Base-by-base conservation (phyloP, 139 green algal species). In the Pleodorina starrii region DNA sequence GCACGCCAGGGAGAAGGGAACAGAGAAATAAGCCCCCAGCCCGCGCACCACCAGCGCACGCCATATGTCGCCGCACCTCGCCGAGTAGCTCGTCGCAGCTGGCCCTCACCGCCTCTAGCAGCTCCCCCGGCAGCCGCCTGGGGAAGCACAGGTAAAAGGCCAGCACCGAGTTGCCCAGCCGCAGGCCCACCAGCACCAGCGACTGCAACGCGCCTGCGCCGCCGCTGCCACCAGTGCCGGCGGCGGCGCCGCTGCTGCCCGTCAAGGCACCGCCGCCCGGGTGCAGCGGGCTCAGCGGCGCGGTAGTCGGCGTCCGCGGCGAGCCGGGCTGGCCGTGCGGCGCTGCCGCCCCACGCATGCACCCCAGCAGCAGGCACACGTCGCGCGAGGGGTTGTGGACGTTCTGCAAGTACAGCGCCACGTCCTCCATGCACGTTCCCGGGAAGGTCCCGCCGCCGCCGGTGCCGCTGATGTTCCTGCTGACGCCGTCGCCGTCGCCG, bases 311-410 rank as follows among this genome's bases (percentile, higher is more conserved):
- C 5, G 73, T 25, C 42, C 73, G 73, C 5, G 73, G 25, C 12
- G 44, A 81, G 40, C 21, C 43, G 0, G 6, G 73, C 32, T 40
- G 43, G 23, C 73, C 42, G 43, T n/a, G n/a, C n/a, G n/a, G n/a
- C n/a, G n/a, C n/a, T n/a, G n/a, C n/a, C n/a, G 43, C 16, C 44
- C 11, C 36, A 23, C 40, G 42, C 27, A 81, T 54, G 73, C 42
- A 19, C 1, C 54, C 78, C 54, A 73, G 5, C 23, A 85, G 54
- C 23, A 85, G 78, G 54, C 78, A 74, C 21, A 85, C 78, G 78
- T 85, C 78, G 2, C 78, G 78, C 25, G 78, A 85, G 36, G 78
- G 78, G 12, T 54, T 54, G 54, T 85, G 51, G 0, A 85, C 78
- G 23, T 85, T 44, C 57, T 85, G 78, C 54, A 85, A 19, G 50